Percentiles rank a stretch among this genome's conserved stretches.
Conservation (phyloP, 805 yeast species). For the Candida nonsorbophila region DNA sequence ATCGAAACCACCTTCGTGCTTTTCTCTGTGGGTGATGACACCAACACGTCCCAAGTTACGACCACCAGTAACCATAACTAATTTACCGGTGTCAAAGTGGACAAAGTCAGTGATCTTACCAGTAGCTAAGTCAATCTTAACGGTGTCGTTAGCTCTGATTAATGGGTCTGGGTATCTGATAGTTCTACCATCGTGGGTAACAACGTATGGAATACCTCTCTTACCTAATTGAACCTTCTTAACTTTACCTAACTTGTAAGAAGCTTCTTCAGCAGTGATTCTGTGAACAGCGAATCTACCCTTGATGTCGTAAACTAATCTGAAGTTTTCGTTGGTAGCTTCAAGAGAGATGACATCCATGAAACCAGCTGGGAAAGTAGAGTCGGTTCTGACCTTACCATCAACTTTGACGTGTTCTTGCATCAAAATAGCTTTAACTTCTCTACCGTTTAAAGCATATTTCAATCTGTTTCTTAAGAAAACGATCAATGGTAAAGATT, state of each 20-base stretch:
- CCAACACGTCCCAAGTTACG: conserved; percentile 40
- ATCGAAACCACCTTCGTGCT: conserved; percentile 40
- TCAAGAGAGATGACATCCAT: conserved; percentile 97
- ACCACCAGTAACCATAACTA: conserved; percentile 41
- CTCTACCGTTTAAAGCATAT: conserved; percentile 98
- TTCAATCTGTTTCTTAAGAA: conserved; percentile 98
- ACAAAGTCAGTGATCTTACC: conserved; percentile 73
- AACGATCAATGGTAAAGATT: conserved; percentile 93
- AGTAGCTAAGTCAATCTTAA: conserved; percentile 91
- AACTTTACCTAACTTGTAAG: conserved; percentile 97
- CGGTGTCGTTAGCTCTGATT: conserved; percentile 96
- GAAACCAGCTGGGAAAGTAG: conserved; percentile 99
- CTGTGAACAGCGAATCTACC: conserved; percentile 99
- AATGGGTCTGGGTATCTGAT: conserved; percentile 98
- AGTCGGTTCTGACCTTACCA: conserved; percentile 98
- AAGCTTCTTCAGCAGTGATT: conserved; percentile 97
- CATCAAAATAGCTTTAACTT: conserved; percentile 96
- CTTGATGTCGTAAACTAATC: conserved; percentile 96
- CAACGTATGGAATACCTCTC: conserved; percentile 97
- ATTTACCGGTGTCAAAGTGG: conserved; percentile 35
- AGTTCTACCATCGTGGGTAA: conserved; percentile 99
- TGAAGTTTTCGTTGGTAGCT: conserved; percentile 99
- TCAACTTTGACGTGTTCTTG: conserved; percentile 98
- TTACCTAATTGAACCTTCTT: conserved; percentile 98
- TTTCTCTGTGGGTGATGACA: conserved; percentile 38